phyloP scores from a whole-genome alignment of 169 alveolate species.

The Plasmodium blacklocki region DNA sequence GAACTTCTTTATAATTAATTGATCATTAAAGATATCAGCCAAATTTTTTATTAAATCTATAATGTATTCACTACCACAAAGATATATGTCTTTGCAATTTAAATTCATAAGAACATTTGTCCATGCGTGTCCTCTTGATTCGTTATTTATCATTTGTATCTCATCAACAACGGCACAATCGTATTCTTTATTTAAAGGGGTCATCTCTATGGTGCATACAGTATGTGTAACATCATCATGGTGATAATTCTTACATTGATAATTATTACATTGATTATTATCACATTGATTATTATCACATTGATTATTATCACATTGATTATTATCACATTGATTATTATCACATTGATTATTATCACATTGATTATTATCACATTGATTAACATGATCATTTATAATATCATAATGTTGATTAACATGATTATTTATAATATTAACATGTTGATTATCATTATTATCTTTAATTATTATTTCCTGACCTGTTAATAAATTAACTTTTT shows the following conservation, averaged over 20 bases:
- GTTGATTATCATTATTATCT: not conserved
- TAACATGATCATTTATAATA: no score
- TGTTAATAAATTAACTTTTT: constrained; percentile 88
- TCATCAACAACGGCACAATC: constrained; percentile 94
- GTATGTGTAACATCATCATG: constrained; percentile 79
- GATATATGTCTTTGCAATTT: constrained; percentile 74
- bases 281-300: no score
- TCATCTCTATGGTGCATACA: constrained; percentile 93
- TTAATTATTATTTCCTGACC: constrained; percentile 89
- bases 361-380: no score
- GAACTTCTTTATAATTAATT: constrained; percentile 78
- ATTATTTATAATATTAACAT: no score
- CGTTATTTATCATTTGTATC: constrained; percentile 91
- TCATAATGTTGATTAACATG: no score
- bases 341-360: no score
- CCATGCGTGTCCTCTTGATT: constrained; percentile 94
- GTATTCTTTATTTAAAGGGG: constrained; percentile 84
- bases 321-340: no score
- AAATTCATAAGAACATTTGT: constrained; percentile 92
- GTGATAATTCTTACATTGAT: no score
- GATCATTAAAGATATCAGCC: constrained; percentile 15
- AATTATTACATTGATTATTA: no score
- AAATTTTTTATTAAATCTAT: constrained; percentile 31
- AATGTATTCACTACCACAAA: constrained; percentile 68
- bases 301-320: no score